These are phyloP conservation scores for Luzula sylvatica DNA, from an alignment of 176 grass and related monocot species.

Conservation along the genomic window DNA sequence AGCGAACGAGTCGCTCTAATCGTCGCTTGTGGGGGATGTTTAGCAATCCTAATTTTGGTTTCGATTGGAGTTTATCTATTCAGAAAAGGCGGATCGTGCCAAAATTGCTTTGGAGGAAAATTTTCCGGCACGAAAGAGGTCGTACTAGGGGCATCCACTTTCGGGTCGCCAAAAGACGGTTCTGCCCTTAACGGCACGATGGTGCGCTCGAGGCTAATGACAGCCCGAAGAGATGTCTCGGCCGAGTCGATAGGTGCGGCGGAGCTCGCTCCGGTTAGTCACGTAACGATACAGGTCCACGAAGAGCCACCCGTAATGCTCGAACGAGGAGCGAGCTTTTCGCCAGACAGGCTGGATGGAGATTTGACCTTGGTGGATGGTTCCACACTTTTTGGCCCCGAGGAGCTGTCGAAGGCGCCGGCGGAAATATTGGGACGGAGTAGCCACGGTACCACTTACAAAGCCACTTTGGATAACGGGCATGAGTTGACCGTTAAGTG, in stretches of 20 bases:
- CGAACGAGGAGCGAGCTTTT: slow-evolving; percentile 21
- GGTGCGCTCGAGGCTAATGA: slow-evolving; percentile 60
- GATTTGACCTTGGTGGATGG: slow-evolving; percentile 74
- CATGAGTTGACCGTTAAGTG: slow-evolving; percentile 85
- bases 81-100: too few species aligned
- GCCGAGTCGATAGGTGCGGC: slow-evolving; percentile 49
- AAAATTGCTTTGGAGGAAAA: slow-evolving; percentile 76
- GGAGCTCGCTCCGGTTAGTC: slow-evolving; percentile 30
- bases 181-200: slow-evolving; percentile 59
- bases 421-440: slow-evolving; percentile 90
- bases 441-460: slow-evolving; percentile 84
- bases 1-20: slow-evolving; percentile 60
- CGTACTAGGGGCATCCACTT: slow-evolving; percentile 54
- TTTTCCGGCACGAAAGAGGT: slow-evolving; percentile 60
- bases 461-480: slow-evolving; percentile 57
- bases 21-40: slow-evolving; percentile 58
- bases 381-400: slow-evolving; percentile 69
- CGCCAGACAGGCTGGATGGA: slow-evolving; percentile 71
- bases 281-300: slow-evolving; percentile 14
- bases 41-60: slow-evolving; percentile 65
- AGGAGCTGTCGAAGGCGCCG: slow-evolving; percentile 79
- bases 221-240: slow-evolving; percentile 75
- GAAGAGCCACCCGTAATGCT: neutral
- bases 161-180: slow-evolving; percentile 59
- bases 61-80: slow-evolving; percentile 58